Conservation (phyloP, 345 rosid species). For the Excoecaria agallocha region DNA sequence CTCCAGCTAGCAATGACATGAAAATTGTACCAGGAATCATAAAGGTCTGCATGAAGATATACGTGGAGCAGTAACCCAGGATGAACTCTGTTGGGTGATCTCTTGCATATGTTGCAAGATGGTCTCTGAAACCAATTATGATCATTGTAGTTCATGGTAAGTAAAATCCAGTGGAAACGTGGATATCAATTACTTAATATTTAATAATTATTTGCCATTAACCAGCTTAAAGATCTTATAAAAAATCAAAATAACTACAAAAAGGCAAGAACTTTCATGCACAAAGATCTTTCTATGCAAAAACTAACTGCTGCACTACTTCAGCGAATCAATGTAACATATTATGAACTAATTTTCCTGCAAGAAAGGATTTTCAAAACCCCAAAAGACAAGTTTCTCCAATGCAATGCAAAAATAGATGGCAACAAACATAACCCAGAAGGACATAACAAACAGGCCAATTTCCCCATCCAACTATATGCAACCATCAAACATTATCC, state of each 20-base stretch:
- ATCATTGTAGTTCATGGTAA: conserved; percentile 14
- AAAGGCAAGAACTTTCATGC: background rate
- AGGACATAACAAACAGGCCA: too few relatives aligned
- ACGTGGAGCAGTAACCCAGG: conserved; percentile 89
- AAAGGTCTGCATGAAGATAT: conserved; percentile 98
- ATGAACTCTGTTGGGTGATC: conserved; percentile 82
- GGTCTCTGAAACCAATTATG: conserved; percentile 53
- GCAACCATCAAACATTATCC: too few relatives aligned
- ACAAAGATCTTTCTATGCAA: background rate
- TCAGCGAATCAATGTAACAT: background rate
- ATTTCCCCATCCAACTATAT: too few relatives aligned
- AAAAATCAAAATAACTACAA: background rate
- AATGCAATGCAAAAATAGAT: too few relatives aligned
- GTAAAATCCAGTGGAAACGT: conserved; percentile 5
- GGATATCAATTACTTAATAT: background rate
- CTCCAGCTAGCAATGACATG: conserved; percentile 98
- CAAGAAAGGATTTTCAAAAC: background rate
- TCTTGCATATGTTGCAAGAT: conserved; percentile 66
- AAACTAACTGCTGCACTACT: background rate
- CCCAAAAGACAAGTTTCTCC: too few relatives aligned
- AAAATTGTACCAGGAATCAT: conserved; percentile 99
- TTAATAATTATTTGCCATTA: background rate
- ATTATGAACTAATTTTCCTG: background rate
- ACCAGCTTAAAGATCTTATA: background rate
- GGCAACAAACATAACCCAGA: too few relatives aligned